These are phyloP conservation scores for Phialophora verrucosa DNA, from an alignment of 2,329 filamentous ascomycete species.

Conservation along the genomic window DNA sequence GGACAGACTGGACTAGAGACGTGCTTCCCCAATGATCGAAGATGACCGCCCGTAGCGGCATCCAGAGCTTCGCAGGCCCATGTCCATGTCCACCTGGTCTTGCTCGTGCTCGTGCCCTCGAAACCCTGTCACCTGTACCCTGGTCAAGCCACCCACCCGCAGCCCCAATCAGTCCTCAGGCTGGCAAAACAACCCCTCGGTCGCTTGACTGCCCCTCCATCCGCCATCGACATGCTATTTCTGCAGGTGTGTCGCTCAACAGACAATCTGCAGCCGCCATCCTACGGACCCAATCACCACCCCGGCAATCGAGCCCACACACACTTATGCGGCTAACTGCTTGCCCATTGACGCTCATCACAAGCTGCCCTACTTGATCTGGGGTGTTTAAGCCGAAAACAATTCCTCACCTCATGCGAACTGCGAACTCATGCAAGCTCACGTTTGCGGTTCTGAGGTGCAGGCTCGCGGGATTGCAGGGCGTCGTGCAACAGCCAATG, in stretches of 20 bases:
- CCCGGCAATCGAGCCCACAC: constrained; percentile 9
- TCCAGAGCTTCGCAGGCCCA: background rate
- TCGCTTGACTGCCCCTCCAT: constrained; percentile 18
- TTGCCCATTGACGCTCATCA: constrained; percentile 32
- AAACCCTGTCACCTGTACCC: constrained; percentile 9
- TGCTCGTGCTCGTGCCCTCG: constrained; percentile 15
- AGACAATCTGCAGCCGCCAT: constrained; percentile 19
- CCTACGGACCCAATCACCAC: constrained; percentile 23
- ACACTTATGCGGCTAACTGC: constrained; percentile 31
- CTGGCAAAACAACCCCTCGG: constrained; percentile 19
- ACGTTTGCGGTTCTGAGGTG: constrained; percentile 20
- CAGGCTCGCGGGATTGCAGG: constrained; percentile 19
- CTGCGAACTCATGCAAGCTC: constrained; percentile 28
- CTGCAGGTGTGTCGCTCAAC: constrained; percentile 28
- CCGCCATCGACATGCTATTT: constrained; percentile 13
- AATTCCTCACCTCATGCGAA: constrained; percentile 32
- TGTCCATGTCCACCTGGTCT: background rate
- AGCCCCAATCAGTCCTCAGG: constrained; percentile 9
- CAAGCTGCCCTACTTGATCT: constrained; percentile 33
- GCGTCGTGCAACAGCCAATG: constrained; percentile 18
- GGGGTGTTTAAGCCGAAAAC: constrained; percentile 35
- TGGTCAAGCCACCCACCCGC: constrained; percentile 17
- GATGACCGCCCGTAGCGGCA: constrained; percentile 7
- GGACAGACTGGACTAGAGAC: background rate
- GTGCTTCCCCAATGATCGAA: constrained; percentile 17